Base-by-base conservation (phyloP, 306 rosid genomes). In the Leucaena leucocephala region DNA sequence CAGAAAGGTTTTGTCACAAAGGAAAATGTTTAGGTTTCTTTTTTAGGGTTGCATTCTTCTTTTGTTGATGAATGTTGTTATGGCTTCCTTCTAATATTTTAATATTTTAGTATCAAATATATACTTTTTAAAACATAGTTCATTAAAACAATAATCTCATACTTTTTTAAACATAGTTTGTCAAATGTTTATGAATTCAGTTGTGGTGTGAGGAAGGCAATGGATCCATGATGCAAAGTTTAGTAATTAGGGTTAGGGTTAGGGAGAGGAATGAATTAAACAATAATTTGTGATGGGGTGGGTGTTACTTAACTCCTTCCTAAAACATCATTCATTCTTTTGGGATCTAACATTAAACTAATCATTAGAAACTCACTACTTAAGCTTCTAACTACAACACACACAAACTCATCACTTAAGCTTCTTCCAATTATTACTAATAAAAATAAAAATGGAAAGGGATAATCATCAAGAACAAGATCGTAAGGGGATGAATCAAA, bases 251-350 rank as follows among this genome's bases (percentile, higher is more conserved):
- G 5, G 27, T 54, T 7, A 54, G 59, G 59, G 59, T n/a, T 54
- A 54, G 89, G 39, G 68, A 72, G 61, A 27, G 66, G 22, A 42
- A 40, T 68, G 9, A n/a, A 27, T 4, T 46, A 38, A 70, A 62
- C 66, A 48, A 74, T 19, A 21, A 59, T 77, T 77, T 65, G 44
- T 63, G 40, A 6, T 9, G 33, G 76, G 78, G 80, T 84, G 48
- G 85, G 83, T 57, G 9, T 27, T 72, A 88, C 89, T 88, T 84
- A 88, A 83, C 82, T 80, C 64, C 79, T 80, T 84, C 88, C 91
- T 88, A 88, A 88, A 82, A 79, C 39, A 52, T n/a, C 33, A 58
- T 54, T 86, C 91, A 86, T 84, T 81, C 87, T 67, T 84, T 88
- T 39, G 63, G 82, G 72, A 69, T 82, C 80, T 19, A 7, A 19